These are phyloP conservation scores for Dactylellina leptospora DNA, from an alignment of 2,329 filamentous ascomycete species.

Conservation along the genomic window DNA sequence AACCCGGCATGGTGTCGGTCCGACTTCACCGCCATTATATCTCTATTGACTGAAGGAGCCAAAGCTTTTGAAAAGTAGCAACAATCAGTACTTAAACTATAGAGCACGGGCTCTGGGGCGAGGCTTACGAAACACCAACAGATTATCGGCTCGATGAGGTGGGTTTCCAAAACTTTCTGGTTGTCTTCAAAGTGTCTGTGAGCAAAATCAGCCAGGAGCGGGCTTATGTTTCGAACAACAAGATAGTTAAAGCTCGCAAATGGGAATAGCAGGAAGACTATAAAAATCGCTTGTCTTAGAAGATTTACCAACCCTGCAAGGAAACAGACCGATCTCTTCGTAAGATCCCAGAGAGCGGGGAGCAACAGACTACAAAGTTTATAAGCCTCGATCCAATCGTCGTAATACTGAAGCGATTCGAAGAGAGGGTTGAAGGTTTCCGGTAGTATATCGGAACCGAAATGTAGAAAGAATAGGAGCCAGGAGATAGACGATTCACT, in stretches of 20 bases:
- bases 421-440: conserved; percentile 22
- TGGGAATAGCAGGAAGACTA: conserved; percentile 6
- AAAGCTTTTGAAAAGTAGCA: not conserved
- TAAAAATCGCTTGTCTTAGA: conserved; percentile 23
- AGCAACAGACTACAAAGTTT: conserved; percentile 7
- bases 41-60: not conserved
- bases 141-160: conserved; percentile 31
- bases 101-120: not conserved
- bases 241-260: conserved; percentile 34
- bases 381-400: conserved; percentile 43
- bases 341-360: conserved; percentile 21
- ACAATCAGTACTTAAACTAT: not conserved
- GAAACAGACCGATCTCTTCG: not conserved
- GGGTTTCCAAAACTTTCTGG: conserved; percentile 28
- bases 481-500: conserved; percentile 6
- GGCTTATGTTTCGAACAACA: conserved; percentile 12
- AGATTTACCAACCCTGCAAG: conserved; percentile 12
- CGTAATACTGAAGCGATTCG: conserved; percentile 41
- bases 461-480: conserved; percentile 28
- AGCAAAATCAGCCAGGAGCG: conserved; percentile 21
- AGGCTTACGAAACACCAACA: conserved; percentile 37
- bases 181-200: conserved; percentile 32
- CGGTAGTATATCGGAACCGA: conserved; percentile 11
- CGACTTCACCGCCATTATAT: not conserved
- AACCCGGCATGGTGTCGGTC: conserved; percentile 3